Evolutionary conservation across 306 rosid species (phyloP), one percentile per base, ranked within the genome.

Genomic region (Trifolium dubium): DNA sequence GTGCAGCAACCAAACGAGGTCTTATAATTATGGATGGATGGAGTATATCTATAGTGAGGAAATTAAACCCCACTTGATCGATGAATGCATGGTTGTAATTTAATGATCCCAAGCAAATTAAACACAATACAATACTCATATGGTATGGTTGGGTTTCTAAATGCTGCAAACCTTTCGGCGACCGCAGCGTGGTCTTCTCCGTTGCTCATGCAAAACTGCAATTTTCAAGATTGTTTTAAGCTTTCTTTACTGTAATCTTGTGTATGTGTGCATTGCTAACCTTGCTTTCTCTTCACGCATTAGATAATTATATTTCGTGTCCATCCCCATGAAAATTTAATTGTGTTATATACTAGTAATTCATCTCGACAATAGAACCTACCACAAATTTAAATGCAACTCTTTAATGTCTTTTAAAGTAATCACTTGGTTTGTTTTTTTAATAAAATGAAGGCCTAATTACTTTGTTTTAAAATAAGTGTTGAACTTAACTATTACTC

Each of bases 121-220:
- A 78, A 64, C 10, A 47, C n/a, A 44, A 2, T 31, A 32, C 10
- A 23, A 23, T 23, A 23, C 23, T 23, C 77, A 1, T 13, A 31
- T 30, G 6, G 19, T 2, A 7, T 11, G 23, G 23, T 61, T 62
- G 90, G 85, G 43, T 72, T 76, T 68, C 6, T 59, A 40, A 59
- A 75, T 43, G 61, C 34, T 40, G 83, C 87, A 85, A 88, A 81
- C 83, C 93, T 83, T 88, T 78, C 89, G 92, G 85, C 90, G 87
- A 88, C 88, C 72, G 85, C 74, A 79, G 82, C 92, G 93, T 82
- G 70, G 78, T 80, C 90, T 74, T 82, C 86, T 68, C 90, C 86
- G 64, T 32, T 71, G 87, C 89, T 88, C 80, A 84, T 73, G 87
- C 85, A 72, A 72, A 46, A n/a, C 67, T 81, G 59, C 89, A 77